These are phyloP conservation scores for Huntiella bhutanensis DNA, from an alignment of 2,329 filamentous ascomycete species.

Conservation along the genomic window DNA sequence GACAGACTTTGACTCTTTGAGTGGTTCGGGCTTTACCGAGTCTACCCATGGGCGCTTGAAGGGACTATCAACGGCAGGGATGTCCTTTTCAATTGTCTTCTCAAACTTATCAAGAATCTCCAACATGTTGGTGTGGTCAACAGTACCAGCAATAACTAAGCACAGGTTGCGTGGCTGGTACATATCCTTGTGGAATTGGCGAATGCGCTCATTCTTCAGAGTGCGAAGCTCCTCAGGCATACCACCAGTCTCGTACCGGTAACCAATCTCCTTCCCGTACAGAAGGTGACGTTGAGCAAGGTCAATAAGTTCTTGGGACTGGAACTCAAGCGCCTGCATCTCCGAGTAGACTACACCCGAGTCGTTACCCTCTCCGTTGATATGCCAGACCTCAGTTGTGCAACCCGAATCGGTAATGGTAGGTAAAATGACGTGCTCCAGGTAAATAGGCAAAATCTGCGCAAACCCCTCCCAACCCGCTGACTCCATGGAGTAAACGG, in stretches of 20 bases:
- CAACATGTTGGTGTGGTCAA: slow-evolving; percentile 64
- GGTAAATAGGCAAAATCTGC: slow-evolving; percentile 81
- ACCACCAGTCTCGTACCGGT: slow-evolving; percentile 94
- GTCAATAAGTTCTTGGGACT: slow-evolving; percentile 70
- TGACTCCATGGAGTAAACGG: slow-evolving; percentile 84
- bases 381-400: slow-evolving; percentile 88
- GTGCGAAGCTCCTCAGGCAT: slow-evolving; percentile 84
- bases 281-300: slow-evolving; percentile 59
- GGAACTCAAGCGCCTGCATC: slow-evolving; percentile 92
- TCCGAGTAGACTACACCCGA: slow-evolving; percentile 96
- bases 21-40: slow-evolving; percentile 54
- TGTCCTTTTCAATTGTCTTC: slow-evolving; percentile 61
- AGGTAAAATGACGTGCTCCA: slow-evolving; percentile 83
- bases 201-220: slow-evolving; percentile 72
- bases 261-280: slow-evolving; percentile 79
- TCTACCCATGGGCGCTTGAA: slow-evolving; percentile 83
- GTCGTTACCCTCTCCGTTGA: slow-evolving; percentile 85
- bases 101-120: slow-evolving; percentile 76
- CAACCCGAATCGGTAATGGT: slow-evolving; percentile 85
- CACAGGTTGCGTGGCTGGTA: slow-evolving; percentile 95
- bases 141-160: slow-evolving; percentile 77
- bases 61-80: slow-evolving; percentile 53
- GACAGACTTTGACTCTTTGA: slow-evolving; percentile 55
- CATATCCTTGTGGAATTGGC: slow-evolving; percentile 91
- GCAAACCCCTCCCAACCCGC: slow-evolving; percentile 96